Conservation (phyloP, 83 land plant species). For the Picea mariana region DNA sequence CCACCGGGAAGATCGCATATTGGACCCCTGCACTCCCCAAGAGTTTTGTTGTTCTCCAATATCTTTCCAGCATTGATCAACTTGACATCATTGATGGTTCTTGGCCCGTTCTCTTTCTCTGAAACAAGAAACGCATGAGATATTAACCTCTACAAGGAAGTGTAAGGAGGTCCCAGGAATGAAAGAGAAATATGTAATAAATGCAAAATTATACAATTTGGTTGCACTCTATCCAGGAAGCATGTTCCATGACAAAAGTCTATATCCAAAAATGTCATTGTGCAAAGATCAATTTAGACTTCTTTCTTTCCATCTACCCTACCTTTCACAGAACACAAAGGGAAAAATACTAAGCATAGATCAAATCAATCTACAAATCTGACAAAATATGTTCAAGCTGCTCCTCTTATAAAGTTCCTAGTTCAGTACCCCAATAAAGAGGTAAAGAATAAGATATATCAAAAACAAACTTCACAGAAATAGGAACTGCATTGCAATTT, state of each 20-base stretch:
- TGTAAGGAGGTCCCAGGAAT: background rate
- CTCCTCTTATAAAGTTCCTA: background rate
- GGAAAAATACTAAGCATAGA: background rate
- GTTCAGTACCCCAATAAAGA: too few relatives aligned
- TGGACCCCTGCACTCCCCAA: slow-evolving; percentile 67
- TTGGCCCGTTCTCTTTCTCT: slow-evolving; percentile 79
- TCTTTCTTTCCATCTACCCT: background rate
- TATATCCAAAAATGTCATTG: background rate
- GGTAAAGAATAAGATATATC: too few relatives aligned
- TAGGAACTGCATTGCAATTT: background rate
- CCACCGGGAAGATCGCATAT: slow-evolving; percentile 69
- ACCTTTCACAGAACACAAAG: background rate
- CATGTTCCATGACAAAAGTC: background rate
- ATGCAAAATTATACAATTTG: background rate
- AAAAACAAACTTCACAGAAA: background rate
- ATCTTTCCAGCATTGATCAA: slow-evolving; percentile 82
- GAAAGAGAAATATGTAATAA: background rate
- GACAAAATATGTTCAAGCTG: background rate
- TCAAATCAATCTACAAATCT: background rate
- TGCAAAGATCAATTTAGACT: background rate
- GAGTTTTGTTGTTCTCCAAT: slow-evolving; percentile 67
- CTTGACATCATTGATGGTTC: slow-evolving; percentile 73
- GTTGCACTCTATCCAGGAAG: background rate
- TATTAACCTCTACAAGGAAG: background rate
- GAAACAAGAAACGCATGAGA: slow-evolving; percentile 12